Base-by-base conservation (phyloP, 192 early-diverging fungal genomes). In the Pilobolus umbonatus region DNA sequence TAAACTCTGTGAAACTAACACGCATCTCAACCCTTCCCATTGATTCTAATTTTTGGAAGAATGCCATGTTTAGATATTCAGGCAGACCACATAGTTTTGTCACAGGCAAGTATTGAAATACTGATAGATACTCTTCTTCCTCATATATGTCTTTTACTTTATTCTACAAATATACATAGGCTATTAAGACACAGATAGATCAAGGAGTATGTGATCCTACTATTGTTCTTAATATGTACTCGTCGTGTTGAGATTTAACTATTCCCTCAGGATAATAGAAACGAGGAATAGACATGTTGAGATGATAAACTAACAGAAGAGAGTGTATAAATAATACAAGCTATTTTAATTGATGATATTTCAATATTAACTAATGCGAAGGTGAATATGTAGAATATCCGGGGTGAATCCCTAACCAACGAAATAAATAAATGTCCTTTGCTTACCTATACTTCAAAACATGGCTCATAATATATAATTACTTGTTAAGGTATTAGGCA, bases 21-120 rank as follows among this genome's bases (percentile, higher is more conserved):
- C 15, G 22, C 10, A 11, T 36, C 3, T 38, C 54, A 9, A 38
- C 26, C 42, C 9, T 43, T 29, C 25, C 68, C 12, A 60, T 32
- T 1, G 45, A 28, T 31, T 68, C 61, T 1, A 72, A 57, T 24
- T 68, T 72, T 5, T 72, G 72, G 52, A 84, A 86, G 55, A 88
- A 59, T 26, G 81, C 87, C n/a, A 80, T 64, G 61, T 86, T 88
- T 60, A 81, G 79, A 60, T 81, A 88, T 15, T 82, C 77, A 11
- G 87, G 87, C 46, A 88, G 58, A 7, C 72, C 79, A 46, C 87
- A 88, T 39, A 56, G 49, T 43, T 66, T 67, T 29, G 69, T 53
- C 5, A 72, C 49, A 22, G 54, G 39, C 11, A 59, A 6, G 12
- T 63, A 69, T n/a, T 63, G 49, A 6, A 43, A 25, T 55, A 63